These are phyloP conservation scores for Magnolia kwangsiensis DNA, from an alignment of 164 flowering plant genomes.

Conservation along the genomic window DNA sequence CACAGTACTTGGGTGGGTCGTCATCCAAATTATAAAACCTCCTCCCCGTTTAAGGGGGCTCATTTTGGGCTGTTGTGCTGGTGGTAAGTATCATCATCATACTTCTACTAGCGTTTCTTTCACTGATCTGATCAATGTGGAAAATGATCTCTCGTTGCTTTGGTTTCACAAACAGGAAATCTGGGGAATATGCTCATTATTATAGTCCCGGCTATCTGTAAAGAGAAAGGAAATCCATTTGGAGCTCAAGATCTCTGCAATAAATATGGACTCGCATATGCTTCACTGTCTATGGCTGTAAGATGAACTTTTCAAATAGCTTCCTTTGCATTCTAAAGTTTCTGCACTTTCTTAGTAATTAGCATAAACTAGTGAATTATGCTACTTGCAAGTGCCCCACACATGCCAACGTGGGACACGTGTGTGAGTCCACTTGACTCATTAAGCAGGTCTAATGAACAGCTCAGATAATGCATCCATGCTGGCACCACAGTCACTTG, in stretches of 20 bases:
- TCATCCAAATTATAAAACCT: conserved; percentile 49
- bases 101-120: background rate
- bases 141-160: background rate
- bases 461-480: background rate
- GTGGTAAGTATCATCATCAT: conserved; percentile 37
- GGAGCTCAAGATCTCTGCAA: conserved; percentile 54
- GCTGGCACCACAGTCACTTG: background rate
- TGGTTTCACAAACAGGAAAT: conserved; percentile 46
- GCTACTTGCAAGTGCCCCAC: background rate
- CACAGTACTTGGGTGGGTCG: conserved; percentile 64
- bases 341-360: too few species aligned
- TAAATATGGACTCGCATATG: conserved; percentile 62
- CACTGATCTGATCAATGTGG: background rate
- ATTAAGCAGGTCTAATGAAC: background rate
- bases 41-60: conserved; percentile 70
- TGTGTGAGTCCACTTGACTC: background rate
- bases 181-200: conserved; percentile 74
- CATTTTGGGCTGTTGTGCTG: conserved; percentile 70
- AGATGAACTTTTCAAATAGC: conserved; percentile 1
- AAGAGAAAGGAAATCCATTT: conserved; percentile 71
- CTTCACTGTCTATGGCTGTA: conserved; percentile 88
- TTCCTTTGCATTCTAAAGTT: background rate
- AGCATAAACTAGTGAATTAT: background rate
- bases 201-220: conserved; percentile 77
- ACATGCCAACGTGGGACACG: background rate